Evolutionary conservation across 2,329 filamentous ascomycete genomes (phyloP).

Genomic region (Penicillium sp.): DNA sequence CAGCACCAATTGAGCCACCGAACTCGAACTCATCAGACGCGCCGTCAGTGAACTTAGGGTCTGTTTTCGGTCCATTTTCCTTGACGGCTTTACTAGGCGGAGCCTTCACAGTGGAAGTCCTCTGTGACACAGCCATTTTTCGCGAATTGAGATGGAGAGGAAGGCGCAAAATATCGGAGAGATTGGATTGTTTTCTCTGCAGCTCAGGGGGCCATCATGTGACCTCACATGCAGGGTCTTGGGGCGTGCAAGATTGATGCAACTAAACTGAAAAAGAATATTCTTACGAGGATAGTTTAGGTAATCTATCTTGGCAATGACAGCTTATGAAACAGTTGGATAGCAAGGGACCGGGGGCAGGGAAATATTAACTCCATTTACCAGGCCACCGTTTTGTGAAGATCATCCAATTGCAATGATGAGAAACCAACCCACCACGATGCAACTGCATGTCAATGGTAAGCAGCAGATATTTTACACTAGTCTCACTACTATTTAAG

Average conservation of each 20-base stretch:
- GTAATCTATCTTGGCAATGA: conserved; percentile 1
- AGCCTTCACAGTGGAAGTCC: neutral
- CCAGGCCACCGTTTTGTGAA: neutral
- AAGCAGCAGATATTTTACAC: neutral
- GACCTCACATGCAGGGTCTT: neutral
- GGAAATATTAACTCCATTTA: neutral
- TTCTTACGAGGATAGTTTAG: neutral
- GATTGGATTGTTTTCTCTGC: neutral
- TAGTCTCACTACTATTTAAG: neutral
- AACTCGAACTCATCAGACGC: conserved; percentile 66
- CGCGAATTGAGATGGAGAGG: neutral
- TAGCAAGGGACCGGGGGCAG: neutral
- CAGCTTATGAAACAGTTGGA: neutral
- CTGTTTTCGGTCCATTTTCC: neutral
- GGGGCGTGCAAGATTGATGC: too few species aligned
- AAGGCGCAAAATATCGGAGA: neutral
- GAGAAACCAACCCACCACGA: neutral
- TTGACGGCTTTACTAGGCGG: neutral
- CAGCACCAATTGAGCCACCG: conserved; percentile 77
- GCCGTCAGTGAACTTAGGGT: neutral
- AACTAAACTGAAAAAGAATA: neutral
- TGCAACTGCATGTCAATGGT: neutral
- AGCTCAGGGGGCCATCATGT: neutral
- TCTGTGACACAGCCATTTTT: neutral
- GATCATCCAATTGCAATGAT: neutral